Evolutionary conservation across 2,329 filamentous ascomycete species (phyloP).

Genomic region (Talaromyces sp.): DNA sequence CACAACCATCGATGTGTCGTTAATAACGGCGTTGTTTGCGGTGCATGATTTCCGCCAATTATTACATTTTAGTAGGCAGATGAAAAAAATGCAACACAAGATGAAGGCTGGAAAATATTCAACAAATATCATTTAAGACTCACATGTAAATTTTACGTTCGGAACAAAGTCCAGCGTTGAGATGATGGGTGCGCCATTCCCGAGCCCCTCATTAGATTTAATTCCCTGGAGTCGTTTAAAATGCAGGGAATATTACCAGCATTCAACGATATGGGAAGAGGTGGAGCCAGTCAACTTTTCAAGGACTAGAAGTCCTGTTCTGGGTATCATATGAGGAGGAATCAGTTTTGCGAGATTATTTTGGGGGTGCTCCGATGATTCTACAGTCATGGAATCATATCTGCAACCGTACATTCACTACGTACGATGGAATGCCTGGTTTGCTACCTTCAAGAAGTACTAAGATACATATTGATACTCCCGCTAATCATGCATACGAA

Average conservation of each 20-base stretch:
- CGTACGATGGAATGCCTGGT: background rate
- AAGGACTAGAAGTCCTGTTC: background rate
- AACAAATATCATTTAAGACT: background rate
- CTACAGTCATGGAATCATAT: background rate
- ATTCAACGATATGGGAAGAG: background rate
- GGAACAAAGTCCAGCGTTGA: background rate
- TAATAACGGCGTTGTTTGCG: background rate
- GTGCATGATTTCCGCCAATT: too few species aligned
- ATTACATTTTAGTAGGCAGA: too few species aligned
- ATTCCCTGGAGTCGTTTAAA: background rate
- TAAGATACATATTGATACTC: too few species aligned
- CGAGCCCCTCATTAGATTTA: background rate
- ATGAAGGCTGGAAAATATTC: background rate
- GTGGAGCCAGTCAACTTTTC: background rate
- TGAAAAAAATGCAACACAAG: too few species aligned
- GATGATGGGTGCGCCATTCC: background rate
- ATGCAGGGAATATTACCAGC: background rate
- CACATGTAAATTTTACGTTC: background rate
- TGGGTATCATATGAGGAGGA: background rate
- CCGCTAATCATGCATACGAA: too few species aligned
- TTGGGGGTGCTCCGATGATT: background rate
- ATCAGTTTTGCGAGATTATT: background rate
- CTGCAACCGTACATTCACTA: background rate
- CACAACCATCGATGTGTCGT: constrained; percentile 18
- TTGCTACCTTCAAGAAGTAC: too few species aligned